Evolutionary conservation across 306 rosid genomes (phyloP), one percentile per base, ranked within the genome.

Genomic region (Benincasa hispida): DNA sequence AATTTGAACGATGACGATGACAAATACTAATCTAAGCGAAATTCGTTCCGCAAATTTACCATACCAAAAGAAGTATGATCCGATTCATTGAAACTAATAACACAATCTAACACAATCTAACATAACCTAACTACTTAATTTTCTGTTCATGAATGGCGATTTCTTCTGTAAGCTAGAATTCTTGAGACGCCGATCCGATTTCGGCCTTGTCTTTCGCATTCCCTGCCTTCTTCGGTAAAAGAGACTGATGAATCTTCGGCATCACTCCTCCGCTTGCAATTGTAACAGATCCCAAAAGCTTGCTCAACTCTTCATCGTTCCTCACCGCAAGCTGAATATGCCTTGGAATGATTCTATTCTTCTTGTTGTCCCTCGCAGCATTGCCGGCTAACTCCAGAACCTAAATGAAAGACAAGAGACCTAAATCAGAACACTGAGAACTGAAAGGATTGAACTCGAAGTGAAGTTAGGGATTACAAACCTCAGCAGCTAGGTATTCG

Each of bases 401-500:
- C 63, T 74, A 32, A 21, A 34, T 5, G 12, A 54, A 22, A 35
- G 7, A 5, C 19, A 34, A 3, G 7, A 17, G 0, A 8, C 0
- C 4, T 8, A 12, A 15, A 70, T 25, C 22, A 47, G 58, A 70
- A 47, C 35, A 27, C 24, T 15, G 28, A 8, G 2, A 47, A 48
- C 14, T 27, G 41, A 47, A 25, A 21, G 10, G 14, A 69, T 9
- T 7, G 6, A 25, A 15, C 35, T 22, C 3, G 6, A 47, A 14
- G 15, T 13, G 3, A 67, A 41, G 4, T 22, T 13, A 41, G 5
- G 6, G 2, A n/a, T 22, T 12, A 9, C 74, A 0, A 53, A 92
- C 96, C 93, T 93, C 98, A 2, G 98, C 98, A 0, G 93, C 90
- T 2, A 93, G 98, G 10, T 93, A 93, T 27, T 93, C 98, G 5